Conservation (phyloP, 2,329 filamentous ascomycete genomes). For the Arachnomyces sp. region DNA sequence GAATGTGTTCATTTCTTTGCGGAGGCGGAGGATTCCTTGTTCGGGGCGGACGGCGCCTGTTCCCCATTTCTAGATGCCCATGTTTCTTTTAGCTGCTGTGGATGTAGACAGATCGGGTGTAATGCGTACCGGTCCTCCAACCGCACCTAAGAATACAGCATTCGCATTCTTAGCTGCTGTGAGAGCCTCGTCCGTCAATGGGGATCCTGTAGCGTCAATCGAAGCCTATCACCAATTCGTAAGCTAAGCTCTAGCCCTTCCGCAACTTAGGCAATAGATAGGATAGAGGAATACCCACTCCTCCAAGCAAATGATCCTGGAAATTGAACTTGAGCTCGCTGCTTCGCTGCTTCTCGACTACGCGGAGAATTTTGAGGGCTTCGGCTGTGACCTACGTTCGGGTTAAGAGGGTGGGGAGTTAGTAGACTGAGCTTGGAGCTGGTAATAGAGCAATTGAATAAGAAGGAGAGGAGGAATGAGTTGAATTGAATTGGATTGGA, state of each 20-base stretch:
- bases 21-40: slow-evolving; percentile 80
- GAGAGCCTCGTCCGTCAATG: slow-evolving; percentile 77
- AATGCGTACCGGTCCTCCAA: slow-evolving; percentile 68
- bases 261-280: not conserved
- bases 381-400: slow-evolving; percentile 64
- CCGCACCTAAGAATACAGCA: slow-evolving; percentile 84
- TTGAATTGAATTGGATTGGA: not conserved
- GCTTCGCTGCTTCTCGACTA: slow-evolving; percentile 63
- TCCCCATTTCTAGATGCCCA: slow-evolving; percentile 64
- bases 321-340: slow-evolving; percentile 71
- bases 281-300: slow-evolving; percentile 55
- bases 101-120: not conserved
- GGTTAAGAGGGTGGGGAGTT: slow-evolving; percentile 11
- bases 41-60: slow-evolving; percentile 81
- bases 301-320: slow-evolving; percentile 80
- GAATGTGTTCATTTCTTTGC: slow-evolving; percentile 89
- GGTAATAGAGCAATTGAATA: slow-evolving; percentile 1
- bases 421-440: slow-evolving; percentile 8
- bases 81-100: not conserved
- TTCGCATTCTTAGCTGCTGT: slow-evolving; percentile 74
- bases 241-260: not conserved
- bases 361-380: slow-evolving; percentile 74
- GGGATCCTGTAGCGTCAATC: slow-evolving; percentile 69
- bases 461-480: slow-evolving; percentile 1
- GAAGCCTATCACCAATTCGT: slow-evolving; percentile 54